Conservation (phyloP, 2,329 filamentous ascomycete species). For the Colletotrichum plurivorum region DNA sequence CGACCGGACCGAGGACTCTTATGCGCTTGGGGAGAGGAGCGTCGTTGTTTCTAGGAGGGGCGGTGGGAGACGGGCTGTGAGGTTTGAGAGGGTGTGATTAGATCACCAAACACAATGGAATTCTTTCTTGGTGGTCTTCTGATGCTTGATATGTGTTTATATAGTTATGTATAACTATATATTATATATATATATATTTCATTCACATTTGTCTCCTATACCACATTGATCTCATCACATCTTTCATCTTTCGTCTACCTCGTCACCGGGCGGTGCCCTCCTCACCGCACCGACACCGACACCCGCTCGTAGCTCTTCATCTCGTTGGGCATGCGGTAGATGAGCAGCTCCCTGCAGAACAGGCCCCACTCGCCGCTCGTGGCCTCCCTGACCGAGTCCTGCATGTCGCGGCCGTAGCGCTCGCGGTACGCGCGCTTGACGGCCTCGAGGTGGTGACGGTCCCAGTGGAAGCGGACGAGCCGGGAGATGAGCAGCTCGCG, state of each 20-base stretch:
- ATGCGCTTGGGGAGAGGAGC: conserved; percentile 11
- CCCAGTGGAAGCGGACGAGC: conserved; percentile 93
- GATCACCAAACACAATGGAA: too few species aligned
- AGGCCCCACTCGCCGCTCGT: conserved; percentile 82
- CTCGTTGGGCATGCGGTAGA: conserved; percentile 72
- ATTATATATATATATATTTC: neutral
- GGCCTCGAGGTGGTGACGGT: conserved; percentile 82
- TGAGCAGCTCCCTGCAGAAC: conserved; percentile 81
- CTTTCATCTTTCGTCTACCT: conserved; percentile 10
- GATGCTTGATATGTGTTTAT: too few species aligned
- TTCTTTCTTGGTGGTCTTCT: too few species aligned
- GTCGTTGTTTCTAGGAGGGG: conserved; percentile 12
- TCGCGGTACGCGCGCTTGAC: conserved; percentile 86
- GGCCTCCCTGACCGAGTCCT: conserved; percentile 83
- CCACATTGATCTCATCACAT: conserved; percentile 31
- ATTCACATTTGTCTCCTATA: conserved; percentile 25
- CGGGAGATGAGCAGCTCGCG: conserved; percentile 90
- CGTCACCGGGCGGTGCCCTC: neutral
- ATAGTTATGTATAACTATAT: too few species aligned
- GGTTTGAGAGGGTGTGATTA: neutral
- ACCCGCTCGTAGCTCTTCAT: conserved; percentile 66
- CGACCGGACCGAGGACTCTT: conserved; percentile 17
- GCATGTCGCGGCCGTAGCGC: conserved; percentile 81
- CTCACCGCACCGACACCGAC: conserved; percentile 43
- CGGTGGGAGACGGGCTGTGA: neutral